Base-by-base conservation (phyloP, 768 basidiomycete species). In the Obba rivulosa region DNA sequence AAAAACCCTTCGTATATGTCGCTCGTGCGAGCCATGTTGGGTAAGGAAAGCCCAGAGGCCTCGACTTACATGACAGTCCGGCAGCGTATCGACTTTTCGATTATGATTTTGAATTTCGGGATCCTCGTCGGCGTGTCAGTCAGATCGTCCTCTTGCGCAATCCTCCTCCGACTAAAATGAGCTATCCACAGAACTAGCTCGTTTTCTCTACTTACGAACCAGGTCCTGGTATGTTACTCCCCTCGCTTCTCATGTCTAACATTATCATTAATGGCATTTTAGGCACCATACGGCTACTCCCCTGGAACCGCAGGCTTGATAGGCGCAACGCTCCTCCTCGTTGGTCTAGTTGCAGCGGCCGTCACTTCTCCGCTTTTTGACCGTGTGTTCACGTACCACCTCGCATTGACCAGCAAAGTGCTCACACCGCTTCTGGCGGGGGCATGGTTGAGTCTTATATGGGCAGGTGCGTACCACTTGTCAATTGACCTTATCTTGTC, bases 231-330 rank as follows among this genome's bases (percentile, higher is more conserved):
- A 53, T 58, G 77, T 70, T n/a, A n/a, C 7, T 18, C 21, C n/a
- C 14, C 16, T 22, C 3, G 31, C 22, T 16, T 23, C 23, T 8
- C 37, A 34, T 20, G 50, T 17, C 46, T 36, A 8, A n/a, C 1
- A 18, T 8, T 25, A 4, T 23, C 17, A 31, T 31, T 31, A 5
- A 31, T 31, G 28, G 13, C 13, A 31, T 5, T 24, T 2, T 60
- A 88, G 88, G 64, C 77, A 66, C 90, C 90, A 16, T 71, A 72
- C 24, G 88, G 89, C 3, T 92, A 92, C 64, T 77, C 80, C 0
- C 67, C 76, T 22, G 74, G 79, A 49, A 72, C 66, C n/a, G 73
- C 81, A 28, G 89, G 89, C 7, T 70, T 89, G 34, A 68, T 92
- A 67, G 85, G 87, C 34, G 78, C 76, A n/a, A 73, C 74, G 28